Evolutionary conservation across 805 yeast species (phyloP), one percentile per base, ranked within the genome.

Genomic region (Priceomyces melissophilus): DNA sequence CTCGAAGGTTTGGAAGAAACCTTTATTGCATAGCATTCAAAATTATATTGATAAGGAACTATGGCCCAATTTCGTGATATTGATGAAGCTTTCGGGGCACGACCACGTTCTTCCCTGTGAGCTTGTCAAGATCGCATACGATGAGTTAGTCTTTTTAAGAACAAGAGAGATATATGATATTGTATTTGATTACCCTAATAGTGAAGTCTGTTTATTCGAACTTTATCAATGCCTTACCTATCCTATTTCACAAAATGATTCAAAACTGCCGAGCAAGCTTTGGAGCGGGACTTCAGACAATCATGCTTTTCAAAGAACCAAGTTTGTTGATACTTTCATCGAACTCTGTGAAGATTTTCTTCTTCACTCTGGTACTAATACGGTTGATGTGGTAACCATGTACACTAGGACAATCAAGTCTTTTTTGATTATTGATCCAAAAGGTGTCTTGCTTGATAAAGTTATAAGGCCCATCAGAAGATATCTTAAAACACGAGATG

Each of bases 301-400:
- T 4, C 65, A 57, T 40, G 53, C 68, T 1, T 55, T 51, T 17
- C 84, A 82, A 41, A 62, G 89, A 42, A 59, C 77, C 2, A 56
- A 59, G 7, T 58, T 83, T 3, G 84, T 83, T 2, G 62, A 63
- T 10, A 55, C 60, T 0, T 86, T 84, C 46, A 75, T 73, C 6
- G 44, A 50, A 0, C 51, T 63, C 1, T 76, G 84, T 41, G 55
- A 67, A 15, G 54, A 50, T 27, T 57, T 73, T 27, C 55, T 89
- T 9, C 65, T 90, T 14, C 93, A 87, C 52, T 84, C 95, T 3
- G 96, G 96, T 14, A 76, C 84, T 1, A 80, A 84, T 49, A 91
- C 98, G 0, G 72, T 74, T 3, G 87, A 82, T 38, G 80, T 88
- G 6, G 75, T 91, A 17, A 62, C 77, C 2, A 78, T 75, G 39